Base-by-base conservation (phyloP, 495 filamentous ascomycete genomes). In the Ramalina intermedia region DNA sequence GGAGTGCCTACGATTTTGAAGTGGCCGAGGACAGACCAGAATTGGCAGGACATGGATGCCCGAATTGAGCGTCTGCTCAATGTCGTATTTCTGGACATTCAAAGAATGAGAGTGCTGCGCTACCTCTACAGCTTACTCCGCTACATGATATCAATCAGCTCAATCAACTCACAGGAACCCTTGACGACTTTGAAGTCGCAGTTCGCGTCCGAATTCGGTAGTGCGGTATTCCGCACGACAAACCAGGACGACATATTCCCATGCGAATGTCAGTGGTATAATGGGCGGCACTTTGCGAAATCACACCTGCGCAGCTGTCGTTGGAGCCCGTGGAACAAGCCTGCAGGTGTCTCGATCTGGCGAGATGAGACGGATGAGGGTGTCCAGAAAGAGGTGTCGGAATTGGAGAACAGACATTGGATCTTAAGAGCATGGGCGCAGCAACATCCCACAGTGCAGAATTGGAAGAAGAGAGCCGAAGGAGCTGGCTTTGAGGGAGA, bases 401-500 rank as follows among this genome's bases (percentile, higher is more conserved):
- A 39, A 4, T 44, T 66, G 26, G 70, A 73, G 50, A 41, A 43
- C 8, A 53, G 38, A 16, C 60, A 63, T 27, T 58, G 68, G 70
- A 54, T 72, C 13, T 57, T 73, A 17, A 59, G 70, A 1, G 65
- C 63, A 6, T 56, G 59, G 46, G 57, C 65, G 9, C 58, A 56
- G 43, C 69, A 66, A 6, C 70, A 71, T 49, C 64, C 69, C 1
- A 46, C 20, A 2, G 56, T 61, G 14, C 39, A 41, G 4, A 40
- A 47, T 18, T 55, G 62, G 41, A 24, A 43, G 11, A 58, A 46
- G n/a, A 61, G 70, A 0, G 65, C 57, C 39, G 27, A 41, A 3
- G 70, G 70, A 1, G 49, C 55, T 38, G 69, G 70, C 0, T 72
- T 61, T 39, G 38, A 42, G 3, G 55, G 55, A 9, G 57, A 64